Evolutionary conservation across 2,329 filamentous ascomycete genomes (phyloP).

Genomic region (Aspergillus alliaceus): DNA sequence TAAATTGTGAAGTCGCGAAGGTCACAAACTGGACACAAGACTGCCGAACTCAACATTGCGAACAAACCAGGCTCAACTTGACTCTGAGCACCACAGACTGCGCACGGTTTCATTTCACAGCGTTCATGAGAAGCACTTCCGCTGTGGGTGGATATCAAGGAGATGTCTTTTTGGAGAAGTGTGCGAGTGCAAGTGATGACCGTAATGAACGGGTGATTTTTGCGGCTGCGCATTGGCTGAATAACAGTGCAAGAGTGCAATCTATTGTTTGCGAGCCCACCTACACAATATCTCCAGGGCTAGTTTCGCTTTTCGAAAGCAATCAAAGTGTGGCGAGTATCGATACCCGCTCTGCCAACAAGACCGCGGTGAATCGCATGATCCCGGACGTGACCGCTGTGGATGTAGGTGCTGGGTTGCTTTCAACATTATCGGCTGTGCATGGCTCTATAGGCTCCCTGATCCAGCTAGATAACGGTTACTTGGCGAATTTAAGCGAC

Average conservation of each 20-base stretch:
- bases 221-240: slow-evolving; percentile 5
- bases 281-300: not conserved
- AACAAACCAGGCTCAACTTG: not conserved
- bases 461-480: not conserved
- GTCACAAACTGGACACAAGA: slow-evolving; percentile 8
- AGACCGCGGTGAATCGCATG: not conserved
- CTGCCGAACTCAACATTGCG: not conserved
- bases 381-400: not conserved
- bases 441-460: not conserved
- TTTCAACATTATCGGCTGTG: not conserved
- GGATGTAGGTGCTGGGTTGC: slow-evolving; percentile 1
- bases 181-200: not conserved
- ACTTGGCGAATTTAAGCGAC: not conserved
- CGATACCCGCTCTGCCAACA: not conserved
- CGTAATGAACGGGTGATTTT: not conserved
- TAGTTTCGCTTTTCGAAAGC: slow-evolving; percentile 1
- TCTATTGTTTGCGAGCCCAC: slow-evolving; percentile 4
- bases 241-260: not conserved
- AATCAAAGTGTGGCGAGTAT: slow-evolving; percentile 7
- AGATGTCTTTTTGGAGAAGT: not conserved
- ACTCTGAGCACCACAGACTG: not conserved
- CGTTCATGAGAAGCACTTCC: not conserved
- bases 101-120: not conserved
- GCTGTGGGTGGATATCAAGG: not conserved
- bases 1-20: slow-evolving; percentile 3